phyloP scores from a whole-genome alignment of 352 stramenopile genomes.

The Phytophthora foliorum region DNA sequence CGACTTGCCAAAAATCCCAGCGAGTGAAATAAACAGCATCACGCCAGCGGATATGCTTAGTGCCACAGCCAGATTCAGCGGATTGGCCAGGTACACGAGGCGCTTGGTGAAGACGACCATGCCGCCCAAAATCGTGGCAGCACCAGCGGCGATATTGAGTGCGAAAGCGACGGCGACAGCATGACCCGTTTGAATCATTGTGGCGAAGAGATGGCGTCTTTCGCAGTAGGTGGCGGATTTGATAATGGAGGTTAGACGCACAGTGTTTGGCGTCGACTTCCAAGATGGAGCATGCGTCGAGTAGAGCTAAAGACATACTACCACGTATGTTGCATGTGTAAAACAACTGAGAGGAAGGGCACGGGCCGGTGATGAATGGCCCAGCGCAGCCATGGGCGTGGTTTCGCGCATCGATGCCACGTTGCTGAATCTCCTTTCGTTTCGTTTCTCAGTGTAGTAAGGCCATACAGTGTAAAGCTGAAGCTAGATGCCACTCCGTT shows the following conservation, averaged over 20 bases:
- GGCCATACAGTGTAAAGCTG: constrained; percentile 5
- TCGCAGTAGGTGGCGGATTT: constrained; percentile 6
- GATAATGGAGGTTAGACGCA: constrained; percentile 16
- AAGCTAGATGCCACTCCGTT: constrained; percentile 4
- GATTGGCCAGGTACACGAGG: constrained; percentile 58
- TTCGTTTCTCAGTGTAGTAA: too few relatives aligned
- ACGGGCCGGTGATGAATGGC: constrained; percentile 9
- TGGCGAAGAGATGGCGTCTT: not conserved
- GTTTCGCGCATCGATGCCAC: constrained; percentile 13
- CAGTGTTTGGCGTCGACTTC: not conserved
- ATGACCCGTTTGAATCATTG: constrained; percentile 49
- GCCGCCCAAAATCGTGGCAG: constrained; percentile 60
- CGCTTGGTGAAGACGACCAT: constrained; percentile 59
- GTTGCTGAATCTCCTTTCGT: too few relatives aligned
- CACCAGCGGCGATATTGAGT: constrained; percentile 53
- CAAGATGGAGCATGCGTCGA: not conserved
- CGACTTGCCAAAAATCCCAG: constrained; percentile 63
- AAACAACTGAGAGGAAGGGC: not conserved
- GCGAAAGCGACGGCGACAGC: constrained; percentile 48
- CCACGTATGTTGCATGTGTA: too few relatives aligned
- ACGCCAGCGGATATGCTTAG: constrained; percentile 64
- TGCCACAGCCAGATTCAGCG: constrained; percentile 50
- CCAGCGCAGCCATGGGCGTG: not conserved
- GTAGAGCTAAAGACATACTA: constrained; percentile 22
- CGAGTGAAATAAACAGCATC: constrained; percentile 77